Evolutionary conservation across 306 rosid genomes (phyloP), one percentile per base, ranked within the genome.

Genomic region (Vigna hirtella): DNA sequence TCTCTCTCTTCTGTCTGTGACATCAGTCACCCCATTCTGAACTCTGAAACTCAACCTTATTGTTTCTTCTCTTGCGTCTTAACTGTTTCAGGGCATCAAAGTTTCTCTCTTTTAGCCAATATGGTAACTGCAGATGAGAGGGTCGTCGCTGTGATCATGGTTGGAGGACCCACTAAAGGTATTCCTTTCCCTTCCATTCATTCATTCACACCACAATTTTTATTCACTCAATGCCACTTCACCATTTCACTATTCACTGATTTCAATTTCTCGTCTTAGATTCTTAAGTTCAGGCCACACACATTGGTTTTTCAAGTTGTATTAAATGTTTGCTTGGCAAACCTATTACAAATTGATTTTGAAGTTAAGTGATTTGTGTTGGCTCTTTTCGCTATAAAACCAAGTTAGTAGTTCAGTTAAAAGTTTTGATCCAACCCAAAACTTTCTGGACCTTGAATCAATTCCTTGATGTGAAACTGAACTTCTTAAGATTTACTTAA

Each of bases 91-190:
- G 47, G 7, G 26, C 26, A 18, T 66, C 64, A 1, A 14, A 28
- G 11, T 17, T 74, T 74, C 70, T 47, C 30, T 48, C 53, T 6
- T 42, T 57, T 36, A 4, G 57, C 57, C 66, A 79, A 53, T 0
- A 91, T 93, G 99, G 91, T 87, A 43, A 80, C 79, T 85, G 26
- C 91, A 70, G 92, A 90, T 45, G 94, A 90, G 78, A 90, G 84
- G 58, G 96, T 87, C 14, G 97, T 95, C 8, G 97, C 98, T 75
- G 98, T 95, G 77, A 93, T 95, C 79, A 95, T 95, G 99, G 99
- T 95, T 49, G 98, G 98, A 45, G 99, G 99, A 26, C 99, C 99
- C 18, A 95, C 97, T 18, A 95, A 95, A 91, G 99, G 98, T 68
- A 45, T 61, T 22, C 30, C 14, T 2, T n/a, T 32, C 62, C 12